Evolutionary conservation across 192 early-diverging fungal genomes (phyloP), one percentile per base, ranked within the genome.

Genomic region (Coemansia sp.): DNA sequence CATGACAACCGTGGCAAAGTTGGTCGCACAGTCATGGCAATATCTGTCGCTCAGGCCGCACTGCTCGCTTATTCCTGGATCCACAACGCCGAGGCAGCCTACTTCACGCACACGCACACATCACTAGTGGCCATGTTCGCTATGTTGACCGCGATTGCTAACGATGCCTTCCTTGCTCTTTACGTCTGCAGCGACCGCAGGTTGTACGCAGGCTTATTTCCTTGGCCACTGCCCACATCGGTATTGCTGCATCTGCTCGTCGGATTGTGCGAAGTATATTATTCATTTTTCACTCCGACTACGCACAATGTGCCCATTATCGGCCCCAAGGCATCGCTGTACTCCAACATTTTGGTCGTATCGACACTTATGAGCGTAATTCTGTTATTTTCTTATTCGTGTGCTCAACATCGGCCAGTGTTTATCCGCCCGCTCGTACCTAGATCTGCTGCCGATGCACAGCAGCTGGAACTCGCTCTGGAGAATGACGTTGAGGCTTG

Each of bases 281-380:
- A 19, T 17, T 65, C 73, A 59, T 81, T 81, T 64, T 75, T 81
- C 19, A 66, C 67, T 1, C 56, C 51, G 6, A 37, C 44, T 24
- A 59, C 37, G n/a, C 41, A 41, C 34, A 27, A 24, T 0, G 73
- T 63, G 66, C 67, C 73, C 0, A 65, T 75, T 3, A 44, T 45
- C 9, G 73, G 73, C 8, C 36, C 2, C 29, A 27, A 39, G 8
- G 78, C 70, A 11, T 67, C 73, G 27, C 6, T 59, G 4, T 54
- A 65, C 13, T 57, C 78, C 0, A 74, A 70, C 29, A 5, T 66
- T 5, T 54, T 75, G 59, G 46, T 65, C 1, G 11, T 27, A 0
- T 40, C 73, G 13, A 73, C 69, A 1, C n/a, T 48, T 16, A 6
- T 62, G 4, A 41, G 51, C 33, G 34, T 21, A 0, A 34, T 31